Conservation (phyloP, 192 early-diverging fungal genomes). For the Linnemannia hyalina region DNA sequence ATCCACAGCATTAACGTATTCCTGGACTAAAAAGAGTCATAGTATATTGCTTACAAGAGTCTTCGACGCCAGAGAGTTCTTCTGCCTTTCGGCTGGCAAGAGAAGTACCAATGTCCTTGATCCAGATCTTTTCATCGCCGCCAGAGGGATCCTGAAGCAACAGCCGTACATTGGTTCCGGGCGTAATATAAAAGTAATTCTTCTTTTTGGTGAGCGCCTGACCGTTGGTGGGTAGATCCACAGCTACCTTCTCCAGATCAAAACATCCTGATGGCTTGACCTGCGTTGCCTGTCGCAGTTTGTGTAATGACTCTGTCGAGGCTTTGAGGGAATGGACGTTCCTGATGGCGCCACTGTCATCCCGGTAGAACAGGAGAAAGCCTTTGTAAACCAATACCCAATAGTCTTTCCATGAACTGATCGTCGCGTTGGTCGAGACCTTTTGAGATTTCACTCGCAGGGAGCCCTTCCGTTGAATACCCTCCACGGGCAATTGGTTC, state of each 20-base stretch:
- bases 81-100: conserved; percentile 38
- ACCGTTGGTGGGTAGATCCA: conserved; percentile 29
- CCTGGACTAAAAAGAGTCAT: background rate
- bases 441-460: conserved; percentile 63
- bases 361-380: conserved; percentile 44
- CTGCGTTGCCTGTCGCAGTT: conserved; percentile 25
- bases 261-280: conserved; percentile 53
- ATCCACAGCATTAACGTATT: background rate
- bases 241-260: conserved; percentile 37
- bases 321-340: conserved; percentile 21
- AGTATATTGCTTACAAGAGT: conserved; percentile 20
- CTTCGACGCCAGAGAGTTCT: conserved; percentile 32
- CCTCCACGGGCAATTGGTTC: conserved; percentile 55
- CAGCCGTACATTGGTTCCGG: conserved; percentile 43
- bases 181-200: conserved; percentile 42
- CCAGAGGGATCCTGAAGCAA: conserved; percentile 44
- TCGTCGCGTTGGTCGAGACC: conserved; percentile 46
- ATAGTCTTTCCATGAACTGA: conserved; percentile 56
- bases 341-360: conserved; percentile 38
- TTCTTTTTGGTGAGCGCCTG: conserved; percentile 46
- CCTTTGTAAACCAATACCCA: conserved; percentile 53
- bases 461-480: conserved; percentile 55
- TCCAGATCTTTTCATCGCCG: conserved; percentile 40
- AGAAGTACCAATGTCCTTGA: conserved; percentile 39
- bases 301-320: conserved; percentile 26